Conservation (phyloP, 2,329 filamentous ascomycete genomes). For the Bisporella sp. region DNA sequence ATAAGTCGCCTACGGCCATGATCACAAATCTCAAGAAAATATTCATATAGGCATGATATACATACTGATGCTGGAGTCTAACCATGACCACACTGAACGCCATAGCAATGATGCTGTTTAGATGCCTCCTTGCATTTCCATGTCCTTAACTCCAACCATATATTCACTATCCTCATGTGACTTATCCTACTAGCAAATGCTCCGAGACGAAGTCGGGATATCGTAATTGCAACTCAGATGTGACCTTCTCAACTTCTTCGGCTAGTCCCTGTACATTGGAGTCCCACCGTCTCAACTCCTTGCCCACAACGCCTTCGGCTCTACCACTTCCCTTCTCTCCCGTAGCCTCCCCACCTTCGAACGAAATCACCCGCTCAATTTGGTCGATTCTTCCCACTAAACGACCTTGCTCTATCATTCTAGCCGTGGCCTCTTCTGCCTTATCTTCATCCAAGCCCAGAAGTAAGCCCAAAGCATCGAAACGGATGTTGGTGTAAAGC, state of each 20-base stretch:
- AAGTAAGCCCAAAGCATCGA: conserved; percentile 68
- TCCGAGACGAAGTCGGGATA: conserved; percentile 64
- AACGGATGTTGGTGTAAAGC: conserved; percentile 70
- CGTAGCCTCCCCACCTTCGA: conserved; percentile 67
- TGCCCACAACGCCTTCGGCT: conserved; percentile 55
- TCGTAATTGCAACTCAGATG: conserved; percentile 70
- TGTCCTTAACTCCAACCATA: not conserved
- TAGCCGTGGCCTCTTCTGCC: conserved; percentile 85
- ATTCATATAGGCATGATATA: no score
- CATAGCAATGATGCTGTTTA: conserved; percentile 7
- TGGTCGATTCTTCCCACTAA: conserved; percentile 89
- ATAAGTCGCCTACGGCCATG: no score
- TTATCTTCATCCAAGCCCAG: conserved; percentile 72
- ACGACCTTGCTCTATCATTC: conserved; percentile 93
- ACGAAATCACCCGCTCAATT: conserved; percentile 81
- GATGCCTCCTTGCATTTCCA: conserved; percentile 13
- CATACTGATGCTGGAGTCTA: no score
- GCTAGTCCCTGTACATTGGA: conserved; percentile 77
- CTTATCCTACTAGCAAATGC: conserved; percentile 36
- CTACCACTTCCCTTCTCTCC: conserved; percentile 62
- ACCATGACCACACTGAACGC: no score
- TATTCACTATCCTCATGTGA: no score
- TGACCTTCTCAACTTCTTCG: conserved; percentile 84
- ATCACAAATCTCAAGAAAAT: no score
- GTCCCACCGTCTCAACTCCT: conserved; percentile 81